Evolutionary conservation across 169 alveolate genomes (phyloP).

Genomic region (Amoebophrya sp.): DNA sequence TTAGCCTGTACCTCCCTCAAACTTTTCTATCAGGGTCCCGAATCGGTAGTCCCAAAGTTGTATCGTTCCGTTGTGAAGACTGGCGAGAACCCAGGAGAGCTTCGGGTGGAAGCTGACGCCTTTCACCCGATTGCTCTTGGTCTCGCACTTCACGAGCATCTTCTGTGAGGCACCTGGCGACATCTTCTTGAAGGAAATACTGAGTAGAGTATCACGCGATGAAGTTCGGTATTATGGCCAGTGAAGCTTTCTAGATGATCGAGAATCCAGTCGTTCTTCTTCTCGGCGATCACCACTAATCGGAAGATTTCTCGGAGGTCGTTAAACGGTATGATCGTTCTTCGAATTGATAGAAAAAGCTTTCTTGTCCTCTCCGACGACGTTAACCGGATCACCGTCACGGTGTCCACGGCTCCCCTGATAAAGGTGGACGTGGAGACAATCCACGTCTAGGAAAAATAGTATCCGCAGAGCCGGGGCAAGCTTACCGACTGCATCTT

Average conservation of each 20-base stretch:
- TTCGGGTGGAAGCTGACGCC: constrained; percentile 91
- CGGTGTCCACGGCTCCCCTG: no score
- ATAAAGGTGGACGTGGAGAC: no score
- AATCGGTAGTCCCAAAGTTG: constrained; percentile 85
- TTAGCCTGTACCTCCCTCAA: constrained; percentile 47
- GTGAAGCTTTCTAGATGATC: background rate
- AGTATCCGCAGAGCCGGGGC: no score
- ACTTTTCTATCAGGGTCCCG: constrained; percentile 58
- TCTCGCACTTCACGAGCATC: constrained; percentile 84
- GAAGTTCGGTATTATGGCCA: background rate
- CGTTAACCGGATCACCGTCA: no score
- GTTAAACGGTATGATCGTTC: no score
- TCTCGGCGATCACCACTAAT: no score
- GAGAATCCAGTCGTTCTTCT: background rate
- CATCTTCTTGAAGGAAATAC: background rate
- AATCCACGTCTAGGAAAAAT: no score
- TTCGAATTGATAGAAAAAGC: no score
- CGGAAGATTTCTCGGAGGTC: no score
- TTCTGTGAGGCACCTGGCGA: constrained; percentile 40
- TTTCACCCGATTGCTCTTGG: constrained; percentile 87
- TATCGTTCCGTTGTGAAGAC: constrained; percentile 87
- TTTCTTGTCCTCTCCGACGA: no score
- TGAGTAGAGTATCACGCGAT: background rate
- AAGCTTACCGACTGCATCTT: no score
- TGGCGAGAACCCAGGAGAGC: constrained; percentile 86